Base-by-base conservation (phyloP, 768 basidiomycete species). In the Strobilomyces confusus region DNA sequence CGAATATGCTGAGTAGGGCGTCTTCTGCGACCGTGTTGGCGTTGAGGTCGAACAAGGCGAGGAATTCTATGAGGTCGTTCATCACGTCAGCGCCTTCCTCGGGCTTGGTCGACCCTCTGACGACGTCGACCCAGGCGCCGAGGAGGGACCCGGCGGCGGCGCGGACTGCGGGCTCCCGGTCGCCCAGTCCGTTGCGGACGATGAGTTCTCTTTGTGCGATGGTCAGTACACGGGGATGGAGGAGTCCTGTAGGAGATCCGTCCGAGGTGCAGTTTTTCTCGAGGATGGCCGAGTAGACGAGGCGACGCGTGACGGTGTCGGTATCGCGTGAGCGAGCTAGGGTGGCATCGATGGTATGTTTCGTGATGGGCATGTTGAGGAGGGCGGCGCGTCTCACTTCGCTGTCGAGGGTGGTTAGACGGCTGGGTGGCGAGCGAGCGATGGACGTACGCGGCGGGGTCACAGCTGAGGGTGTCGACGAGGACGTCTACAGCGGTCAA, bases 341-440 rank as follows among this genome's bases (percentile, higher is more conserved):
- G 40, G 98, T 78, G 32, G 75, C 72, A 0, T 83, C 77, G 0
- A 98, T 71, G 0, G 86, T 88, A 0, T 69, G 60, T 0, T 70
- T 62, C 32, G 75, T 77, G 9, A 84, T 67, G 29, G 86, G 82
- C 1, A 95, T 77, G 58, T 90, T 89, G 52, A 86, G 74, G 0
- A 97, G 73, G 1, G 83, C 81, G 0, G 86, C 84, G 30, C 87
- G 82, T 5, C 95, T 93, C 19, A 98, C 95, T 45, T 98, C 95
- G 3, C 92, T 94, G 61, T 20, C 44, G 19, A 43, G 20, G 48
- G 43, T 48, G 40, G 29, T 29, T 29, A 29, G 29, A 5, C 29
- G 49, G 45, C 29, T 1, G 12, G 1, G 19, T 36, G 22, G n/a
- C n/a, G 6, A 19, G 36, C 4, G 19, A 17, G 44, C 45, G 17